A percentile compares a stretch with the other conserved stretches of the same genome.
These are phyloP conservation scores for Tylopilus sp. DNA, from an alignment of 1,284 basidiomycete genomes.

Conservation along the genomic window DNA sequence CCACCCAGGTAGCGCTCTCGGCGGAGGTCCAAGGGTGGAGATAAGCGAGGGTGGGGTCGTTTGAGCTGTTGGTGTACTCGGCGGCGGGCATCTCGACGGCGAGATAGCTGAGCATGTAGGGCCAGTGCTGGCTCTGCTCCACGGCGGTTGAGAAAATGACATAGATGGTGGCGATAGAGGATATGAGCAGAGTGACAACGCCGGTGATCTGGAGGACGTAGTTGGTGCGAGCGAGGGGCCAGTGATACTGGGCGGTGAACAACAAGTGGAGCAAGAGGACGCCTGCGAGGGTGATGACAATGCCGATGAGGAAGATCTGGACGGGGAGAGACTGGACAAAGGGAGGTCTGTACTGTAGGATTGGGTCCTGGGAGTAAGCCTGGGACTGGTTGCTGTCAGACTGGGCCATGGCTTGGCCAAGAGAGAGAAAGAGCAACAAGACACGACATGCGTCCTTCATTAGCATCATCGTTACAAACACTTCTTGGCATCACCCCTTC, in stretches of 20 bases:
- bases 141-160: conserved; percentile 76
- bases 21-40: conserved; percentile 72
- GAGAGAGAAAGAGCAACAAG: conserved; percentile 17
- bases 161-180: conserved; percentile 81
- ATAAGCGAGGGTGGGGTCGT: conserved; percentile 41
- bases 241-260: conserved; percentile 97
- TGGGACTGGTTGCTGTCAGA: background rate
- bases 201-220: conserved; percentile 90
- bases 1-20: conserved; percentile 84
- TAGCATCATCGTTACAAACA: conserved; percentile 2
- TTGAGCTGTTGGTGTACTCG: conserved; percentile 28
- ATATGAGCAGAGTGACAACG: conserved; percentile 83
- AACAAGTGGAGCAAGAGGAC: conserved; percentile 94
- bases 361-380: conserved; percentile 67
- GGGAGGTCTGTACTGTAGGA: conserved; percentile 77
- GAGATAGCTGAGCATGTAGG: conserved; percentile 95
- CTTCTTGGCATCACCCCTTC: conserved; percentile 13
- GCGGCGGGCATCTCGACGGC: conserved; percentile 80
- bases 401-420: conserved; percentile 35
- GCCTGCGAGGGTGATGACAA: conserved; percentile 87
- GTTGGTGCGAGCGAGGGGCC: conserved; percentile 93
- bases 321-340: conserved; percentile 92
- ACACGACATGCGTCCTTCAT: conserved; percentile 4
- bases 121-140: conserved; percentile 82
- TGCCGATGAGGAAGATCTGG: conserved; percentile 90